Percentiles rank a stretch among this genome's conserved stretches.
Conservation (phyloP, 2,329 filamentous ascomycete species). For the Hortaea werneckii region DNA sequence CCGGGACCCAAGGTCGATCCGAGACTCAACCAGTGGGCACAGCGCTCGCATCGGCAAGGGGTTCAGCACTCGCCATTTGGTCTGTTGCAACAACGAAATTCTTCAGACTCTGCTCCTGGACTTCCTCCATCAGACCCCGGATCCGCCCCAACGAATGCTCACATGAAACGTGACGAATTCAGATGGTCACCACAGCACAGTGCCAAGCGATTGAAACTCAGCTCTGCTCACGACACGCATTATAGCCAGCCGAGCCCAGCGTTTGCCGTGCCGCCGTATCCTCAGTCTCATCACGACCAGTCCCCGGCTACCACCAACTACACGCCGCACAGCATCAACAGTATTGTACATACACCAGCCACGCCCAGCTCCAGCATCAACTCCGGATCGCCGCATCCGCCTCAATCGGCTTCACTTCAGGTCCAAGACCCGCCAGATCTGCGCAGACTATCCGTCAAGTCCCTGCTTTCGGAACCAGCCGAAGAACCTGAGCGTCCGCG, state of each 20-base stretch:
- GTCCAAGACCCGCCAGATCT: conserved; percentile 33
- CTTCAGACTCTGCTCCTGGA: conserved; percentile 6
- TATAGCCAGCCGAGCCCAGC: conserved; percentile 11
- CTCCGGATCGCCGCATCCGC: conserved; percentile 18
- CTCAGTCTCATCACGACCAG: conserved; percentile 17
- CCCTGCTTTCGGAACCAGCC: conserved; percentile 47
- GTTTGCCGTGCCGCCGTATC: conserved; percentile 19
- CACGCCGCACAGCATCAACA: conserved; percentile 32
- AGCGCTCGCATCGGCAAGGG: background rate
- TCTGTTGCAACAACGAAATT: conserved; percentile 1
- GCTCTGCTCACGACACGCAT: conserved; percentile 11
- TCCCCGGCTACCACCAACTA: conserved; percentile 27
- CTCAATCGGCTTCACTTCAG: conserved; percentile 6
- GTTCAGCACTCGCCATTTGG: background rate
- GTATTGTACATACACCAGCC: conserved; percentile 30
- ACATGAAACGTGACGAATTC: conserved; percentile 12
- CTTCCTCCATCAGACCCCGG: conserved; percentile 1
- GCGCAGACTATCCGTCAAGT: conserved; percentile 54
- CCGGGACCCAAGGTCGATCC: conserved; percentile 14
- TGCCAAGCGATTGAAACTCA: conserved; percentile 26
- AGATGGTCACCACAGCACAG: conserved; percentile 27
- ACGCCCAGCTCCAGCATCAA: conserved; percentile 31
- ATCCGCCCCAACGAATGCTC: conserved; percentile 5
- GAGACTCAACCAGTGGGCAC: conserved; percentile 5
- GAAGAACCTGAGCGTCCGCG: conserved; percentile 17